Evolutionary conservation across 2,329 filamentous ascomycete species (phyloP), one percentile per base, ranked within the genome.

Genomic region (Stemphylium beticola): DNA sequence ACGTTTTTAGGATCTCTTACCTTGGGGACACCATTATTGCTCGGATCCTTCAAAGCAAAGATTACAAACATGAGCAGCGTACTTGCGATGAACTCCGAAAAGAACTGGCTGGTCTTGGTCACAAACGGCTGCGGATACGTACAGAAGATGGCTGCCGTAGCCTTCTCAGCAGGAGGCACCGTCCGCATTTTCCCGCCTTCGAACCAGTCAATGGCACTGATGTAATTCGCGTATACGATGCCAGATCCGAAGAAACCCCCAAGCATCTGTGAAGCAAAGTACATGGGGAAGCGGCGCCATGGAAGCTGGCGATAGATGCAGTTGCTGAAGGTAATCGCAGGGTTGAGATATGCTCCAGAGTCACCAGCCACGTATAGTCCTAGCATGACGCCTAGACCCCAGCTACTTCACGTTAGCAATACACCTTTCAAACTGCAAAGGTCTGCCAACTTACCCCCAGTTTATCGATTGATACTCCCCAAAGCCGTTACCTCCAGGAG

Each of bases 81-180:
- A 53, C 83, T 87, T 14, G 87, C 85, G 44, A 91, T 79, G 60
- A 91, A 87, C 64, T 92, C 89, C 17, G 85, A 87, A 67, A 91
- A 89, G 75, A 90, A 89, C 75, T 88, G 85, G 42, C 82, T 85
- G 0, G 85, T 83, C 44, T 82, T 85, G 2, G 84, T 87, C 78
- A 91, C 81, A 72, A 91, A 89, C 0, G 76, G 66, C 34, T 85
- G 84, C 0, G 88, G 88, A 64, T 91, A 91, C 0, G 89, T 91
- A 78, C 85, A 88, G 71, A 91, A 91, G 60, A 92, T 85, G 2
- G 84, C 87, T 0, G 86, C 89, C 0, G 87, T 87, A 1, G 87
- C 82, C 39, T 83, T 88, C 11, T 59, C n/a, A 1, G 66, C 65
- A 2, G 71, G 83, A 8, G 81, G 82, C 0, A 91, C 87, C 1